These are phyloP conservation scores for Cercospora sesami DNA, from an alignment of 2,329 filamentous ascomycete species.

Conservation along the genomic window DNA sequence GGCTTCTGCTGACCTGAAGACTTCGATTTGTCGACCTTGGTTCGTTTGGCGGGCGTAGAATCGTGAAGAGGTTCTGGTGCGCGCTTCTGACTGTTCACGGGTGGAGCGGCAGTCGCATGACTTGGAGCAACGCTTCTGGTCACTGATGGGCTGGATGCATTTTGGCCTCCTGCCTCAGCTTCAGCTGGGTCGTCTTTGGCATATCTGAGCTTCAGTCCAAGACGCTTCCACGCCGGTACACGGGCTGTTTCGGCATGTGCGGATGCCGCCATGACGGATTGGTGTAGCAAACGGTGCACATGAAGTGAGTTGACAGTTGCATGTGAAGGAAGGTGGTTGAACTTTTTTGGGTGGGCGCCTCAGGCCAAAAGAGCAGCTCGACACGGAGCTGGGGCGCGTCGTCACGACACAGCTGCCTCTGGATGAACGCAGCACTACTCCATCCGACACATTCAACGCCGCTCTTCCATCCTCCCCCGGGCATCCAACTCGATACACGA, in stretches of 20 bases:
- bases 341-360: conserved; percentile 13
- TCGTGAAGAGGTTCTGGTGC: conserved; percentile 3
- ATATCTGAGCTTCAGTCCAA: conserved; percentile 61
- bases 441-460: conserved; percentile 4
- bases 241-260: conserved; percentile 18
- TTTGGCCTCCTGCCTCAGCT: conserved; percentile 12
- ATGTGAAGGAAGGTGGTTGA: conserved; percentile 1
- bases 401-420: conserved; percentile 11
- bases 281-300: background rate
- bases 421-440: conserved; percentile 7
- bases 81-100: conserved; percentile 11
- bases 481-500: background rate
- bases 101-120: background rate
- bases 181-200: conserved; percentile 41
- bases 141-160: conserved; percentile 6
- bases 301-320: background rate
- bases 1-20: conserved; percentile 6
- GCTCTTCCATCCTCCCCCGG: background rate
- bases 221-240: conserved; percentile 60
- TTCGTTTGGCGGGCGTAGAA: conserved; percentile 19
- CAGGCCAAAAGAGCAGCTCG: conserved; percentile 5
- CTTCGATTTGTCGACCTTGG: conserved; percentile 9
- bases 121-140: background rate
- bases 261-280: conserved; percentile 7
- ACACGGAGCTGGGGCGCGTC: conserved; percentile 11